Conservation (phyloP, 257 asterid species). For the Handroanthus guayacan region DNA sequence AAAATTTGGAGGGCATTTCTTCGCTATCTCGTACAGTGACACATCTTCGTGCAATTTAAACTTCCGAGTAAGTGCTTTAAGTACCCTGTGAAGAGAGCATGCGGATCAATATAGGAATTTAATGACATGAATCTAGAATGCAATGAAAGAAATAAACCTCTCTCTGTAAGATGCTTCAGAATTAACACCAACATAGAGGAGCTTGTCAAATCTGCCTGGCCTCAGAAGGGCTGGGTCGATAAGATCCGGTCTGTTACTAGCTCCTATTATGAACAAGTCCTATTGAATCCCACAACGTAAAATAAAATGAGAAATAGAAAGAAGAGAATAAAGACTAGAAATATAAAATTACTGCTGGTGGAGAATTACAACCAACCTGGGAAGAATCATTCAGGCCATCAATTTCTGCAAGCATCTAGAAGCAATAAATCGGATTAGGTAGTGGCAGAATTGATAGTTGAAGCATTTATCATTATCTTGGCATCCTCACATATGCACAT, state of each 20-base stretch:
- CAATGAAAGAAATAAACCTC: conserved; percentile 54
- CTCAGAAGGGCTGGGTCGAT: conserved; percentile 93
- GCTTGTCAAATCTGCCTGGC: conserved; percentile 99
- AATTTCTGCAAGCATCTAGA: conserved; percentile 96
- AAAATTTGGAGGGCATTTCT: conserved; percentile 90
- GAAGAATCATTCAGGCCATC: conserved; percentile 92
- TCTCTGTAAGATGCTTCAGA: conserved; percentile 93
- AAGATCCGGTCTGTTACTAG: conserved; percentile 98
- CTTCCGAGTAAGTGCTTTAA: conserved; percentile 88
- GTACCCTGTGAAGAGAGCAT: conserved; percentile 63
- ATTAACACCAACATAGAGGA: conserved; percentile 96
- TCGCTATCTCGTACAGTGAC: conserved; percentile 74
- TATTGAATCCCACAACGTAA: conserved; percentile 34
- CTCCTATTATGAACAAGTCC: conserved; percentile 98
- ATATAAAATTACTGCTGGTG: conserved; percentile 1
- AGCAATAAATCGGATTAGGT: conserved; percentile 35
- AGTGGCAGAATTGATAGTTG: neutral
- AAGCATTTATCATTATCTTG: neutral
- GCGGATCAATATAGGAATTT: conserved; percentile 10
- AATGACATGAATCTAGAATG: conserved; percentile 2
- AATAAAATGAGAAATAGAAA: conserved; percentile 12
- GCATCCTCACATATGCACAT: neutral
- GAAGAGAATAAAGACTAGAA: conserved; percentile 21
- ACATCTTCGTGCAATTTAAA: conserved; percentile 81
- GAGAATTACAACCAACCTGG: conserved; percentile 60